These are phyloP conservation scores for Echium plantagineum DNA, from an alignment of 257 asterid genomes.

Conservation along the genomic window DNA sequence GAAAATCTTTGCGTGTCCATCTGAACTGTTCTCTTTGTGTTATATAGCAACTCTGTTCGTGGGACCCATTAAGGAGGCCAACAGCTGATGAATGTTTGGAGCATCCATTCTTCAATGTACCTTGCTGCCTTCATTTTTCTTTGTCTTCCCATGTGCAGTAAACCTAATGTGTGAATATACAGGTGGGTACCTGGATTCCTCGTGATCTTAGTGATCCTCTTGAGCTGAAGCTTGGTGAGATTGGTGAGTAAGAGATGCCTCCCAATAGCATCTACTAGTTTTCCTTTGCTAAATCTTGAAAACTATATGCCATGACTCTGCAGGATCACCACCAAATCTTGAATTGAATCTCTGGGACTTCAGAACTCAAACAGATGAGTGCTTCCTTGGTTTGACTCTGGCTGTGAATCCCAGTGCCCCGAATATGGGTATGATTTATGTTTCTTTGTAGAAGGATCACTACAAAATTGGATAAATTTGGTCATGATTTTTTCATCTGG, in stretches of 20 bases:
- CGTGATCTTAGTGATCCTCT: slow-evolving; percentile 51
- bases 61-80: slow-evolving; percentile 93
- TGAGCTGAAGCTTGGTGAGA: slow-evolving; percentile 55
- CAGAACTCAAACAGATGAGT: slow-evolving; percentile 56
- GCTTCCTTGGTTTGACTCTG: slow-evolving; percentile 89
- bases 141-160: slow-evolving; percentile 12
- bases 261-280: slow-evolving; percentile 12
- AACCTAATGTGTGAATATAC: slow-evolving; percentile 24
- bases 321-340: slow-evolving; percentile 87
- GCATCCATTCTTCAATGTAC: slow-evolving; percentile 85
- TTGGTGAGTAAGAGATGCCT: slow-evolving; percentile 19
- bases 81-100: slow-evolving; percentile 90
- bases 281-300: neutral
- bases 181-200: slow-evolving; percentile 56
- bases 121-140: slow-evolving; percentile 10
- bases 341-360: slow-evolving; percentile 93
- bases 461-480: neutral
- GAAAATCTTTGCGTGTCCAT: neutral
- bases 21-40: slow-evolving; percentile 7
- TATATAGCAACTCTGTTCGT: slow-evolving; percentile 78
- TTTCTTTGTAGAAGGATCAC: slow-evolving; percentile 1
- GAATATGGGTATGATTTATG: slow-evolving; percentile 39
- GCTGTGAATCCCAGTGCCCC: slow-evolving; percentile 83
- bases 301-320: slow-evolving; percentile 8
- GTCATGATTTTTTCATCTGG: neutral